Conservation (phyloP, 371 early-diverging fungal species). For the Mortierella sp. region DNA sequence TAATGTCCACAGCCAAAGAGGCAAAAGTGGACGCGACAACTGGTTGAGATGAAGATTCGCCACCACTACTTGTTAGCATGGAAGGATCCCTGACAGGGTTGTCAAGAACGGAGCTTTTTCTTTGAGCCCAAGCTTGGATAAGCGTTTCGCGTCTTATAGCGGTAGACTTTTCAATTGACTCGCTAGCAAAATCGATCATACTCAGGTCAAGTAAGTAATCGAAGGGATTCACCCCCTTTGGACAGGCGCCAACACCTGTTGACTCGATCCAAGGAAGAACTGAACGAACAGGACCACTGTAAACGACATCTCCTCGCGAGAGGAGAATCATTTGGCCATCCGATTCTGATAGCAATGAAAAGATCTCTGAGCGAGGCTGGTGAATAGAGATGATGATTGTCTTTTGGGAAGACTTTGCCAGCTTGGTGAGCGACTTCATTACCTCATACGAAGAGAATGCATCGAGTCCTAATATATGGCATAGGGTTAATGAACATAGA, state of each 20-base stretch:
- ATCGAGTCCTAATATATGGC: conserved; percentile 31
- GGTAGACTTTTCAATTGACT: conserved; percentile 36
- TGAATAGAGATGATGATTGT: conserved; percentile 55
- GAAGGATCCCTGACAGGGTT: conserved; percentile 8
- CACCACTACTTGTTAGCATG: conserved; percentile 26
- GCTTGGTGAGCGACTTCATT: conserved; percentile 52
- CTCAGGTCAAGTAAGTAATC: conserved; percentile 50
- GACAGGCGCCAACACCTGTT: conserved; percentile 31
- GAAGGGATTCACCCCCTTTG: conserved; percentile 46
- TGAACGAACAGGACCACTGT: conserved; percentile 46
- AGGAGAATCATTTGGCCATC: conserved; percentile 54
- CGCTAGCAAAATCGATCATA: conserved; percentile 51
- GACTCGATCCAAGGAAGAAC: conserved; percentile 46
- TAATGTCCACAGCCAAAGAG: conserved; percentile 30
- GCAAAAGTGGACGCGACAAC: conserved; percentile 8
- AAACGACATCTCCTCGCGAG: conserved; percentile 50
- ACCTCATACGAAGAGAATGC: conserved; percentile 55
- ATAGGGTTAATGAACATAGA: neutral
- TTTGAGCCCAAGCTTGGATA: conserved; percentile 38
- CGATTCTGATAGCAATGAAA: conserved; percentile 42
- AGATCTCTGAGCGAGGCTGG: conserved; percentile 55
- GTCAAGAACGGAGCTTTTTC: neutral
- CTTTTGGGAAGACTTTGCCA: conserved; percentile 48
- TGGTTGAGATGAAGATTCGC: conserved; percentile 21
- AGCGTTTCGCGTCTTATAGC: conserved; percentile 33